Base-by-base conservation (phyloP, 176 grass and related monocot species). In the Oryza rufipogon region DNA sequence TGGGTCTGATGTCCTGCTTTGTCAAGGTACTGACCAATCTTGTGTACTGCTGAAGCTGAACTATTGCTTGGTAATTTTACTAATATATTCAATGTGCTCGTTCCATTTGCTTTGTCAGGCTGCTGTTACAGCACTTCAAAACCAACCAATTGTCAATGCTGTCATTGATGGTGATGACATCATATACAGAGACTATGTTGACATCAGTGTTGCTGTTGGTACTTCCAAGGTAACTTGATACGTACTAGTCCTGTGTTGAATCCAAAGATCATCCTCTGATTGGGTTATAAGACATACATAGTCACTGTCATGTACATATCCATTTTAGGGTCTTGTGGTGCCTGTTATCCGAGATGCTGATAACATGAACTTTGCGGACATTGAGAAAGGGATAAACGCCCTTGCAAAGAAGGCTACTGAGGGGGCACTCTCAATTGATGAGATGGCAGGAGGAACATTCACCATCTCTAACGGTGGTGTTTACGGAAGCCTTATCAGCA, bases 1-100 rank as follows among this genome's bases (percentile, higher is more conserved):
- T 99, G 79, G 96, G 96, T 83, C 88, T 99, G 15, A 99, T 99
- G 96, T 96, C 93, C 74, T 90, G 96, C 78, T 99, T 99, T 87
- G 76, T 99, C 22, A 99, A 99, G 91, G 96, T 92, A 87, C 44
- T 25, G 42, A 46, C 17, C 20, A 63, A 25, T 69, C 49, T 16
- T 30, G 22, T 19, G 63, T 47, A 17, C 44, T 7, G 0, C 41
- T 23, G 42, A 44, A 44, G 42, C 42, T 44, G 39, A 84, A 30
- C 23, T 54, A n/a, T 87, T 80, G n/a, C 39, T 48, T 20, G 42
- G 12, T 9, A 52, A 28, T 65, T 71, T 67, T 9, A 63, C n/a
- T 4, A 54, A 54, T 45, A 17, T 25, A 60, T 77, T 49, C 26
- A 5, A 3, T 56, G 2, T 85, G 63, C 76, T 91, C 23, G 80